Evolutionary conservation across 2,329 filamentous ascomycete genomes (phyloP).

Genomic region (Penicillium glabrum): DNA sequence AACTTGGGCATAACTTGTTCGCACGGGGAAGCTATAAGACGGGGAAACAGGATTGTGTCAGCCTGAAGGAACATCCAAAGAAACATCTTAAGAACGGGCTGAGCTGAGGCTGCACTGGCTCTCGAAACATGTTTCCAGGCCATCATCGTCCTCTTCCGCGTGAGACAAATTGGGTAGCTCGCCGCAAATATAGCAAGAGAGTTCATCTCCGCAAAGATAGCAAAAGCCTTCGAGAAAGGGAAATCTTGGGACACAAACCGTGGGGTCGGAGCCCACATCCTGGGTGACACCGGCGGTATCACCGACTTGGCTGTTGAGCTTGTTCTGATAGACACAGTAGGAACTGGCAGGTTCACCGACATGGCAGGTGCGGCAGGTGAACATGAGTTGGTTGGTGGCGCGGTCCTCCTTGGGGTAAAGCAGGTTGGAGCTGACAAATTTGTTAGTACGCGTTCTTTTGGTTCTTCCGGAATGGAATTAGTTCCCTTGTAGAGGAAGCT

Average conservation of each 20-base stretch:
- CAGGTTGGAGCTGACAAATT: slow-evolving; percentile 74
- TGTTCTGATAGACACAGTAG: slow-evolving; percentile 92
- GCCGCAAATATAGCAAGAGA: slow-evolving; percentile 56
- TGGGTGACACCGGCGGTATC: slow-evolving; percentile 97
- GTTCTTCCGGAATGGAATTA: slow-evolving; percentile 6
- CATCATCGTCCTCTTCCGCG: slow-evolving; percentile 17
- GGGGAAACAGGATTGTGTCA: slow-evolving; percentile 26
- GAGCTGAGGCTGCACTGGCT: slow-evolving; percentile 2
- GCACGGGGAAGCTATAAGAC: slow-evolving; percentile 79
- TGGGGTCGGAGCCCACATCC: slow-evolving; percentile 96
- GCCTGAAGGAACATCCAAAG: slow-evolving; percentile 21
- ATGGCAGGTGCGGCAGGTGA: slow-evolving; percentile 92
- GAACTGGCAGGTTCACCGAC: slow-evolving; percentile 84
- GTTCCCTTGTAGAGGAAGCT: background rate
- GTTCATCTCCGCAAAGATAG: slow-evolving; percentile 58
- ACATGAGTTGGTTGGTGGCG: slow-evolving; percentile 79
- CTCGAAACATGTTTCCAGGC: background rate
- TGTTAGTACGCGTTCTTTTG: background rate
- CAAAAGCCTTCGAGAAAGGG: slow-evolving; percentile 44
- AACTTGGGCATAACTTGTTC: slow-evolving; percentile 80
- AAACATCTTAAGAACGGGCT: slow-evolving; percentile 7
- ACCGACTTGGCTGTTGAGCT: slow-evolving; percentile 84
- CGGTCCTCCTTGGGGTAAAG: slow-evolving; percentile 96
- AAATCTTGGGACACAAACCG: slow-evolving; percentile 70
- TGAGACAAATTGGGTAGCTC: slow-evolving; percentile 26